Base-by-base conservation (phyloP, 176 grass and related monocot genomes). In the Oryza meyeriana region DNA sequence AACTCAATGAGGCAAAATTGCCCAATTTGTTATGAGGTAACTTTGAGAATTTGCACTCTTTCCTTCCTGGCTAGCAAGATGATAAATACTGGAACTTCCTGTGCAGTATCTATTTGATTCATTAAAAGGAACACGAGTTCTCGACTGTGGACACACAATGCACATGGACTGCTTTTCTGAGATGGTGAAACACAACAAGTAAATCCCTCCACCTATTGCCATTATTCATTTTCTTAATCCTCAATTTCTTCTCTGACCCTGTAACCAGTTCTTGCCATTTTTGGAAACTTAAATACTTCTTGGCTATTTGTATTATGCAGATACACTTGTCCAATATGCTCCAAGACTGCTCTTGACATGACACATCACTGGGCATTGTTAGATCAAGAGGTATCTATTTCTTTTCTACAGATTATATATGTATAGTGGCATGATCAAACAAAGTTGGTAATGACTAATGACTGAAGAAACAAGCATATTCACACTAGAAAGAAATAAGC, bases 91-190 rank as follows among this genome's bases (percentile, higher is more conserved):
- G 16, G 66, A 66, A 88, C 12, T 78, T 68, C 48, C 28, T 66
- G 64, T 87, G 85, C 89, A 99, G 96, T 99, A 99, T 87, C 91
- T 99, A 71, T 99, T 99, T 83, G 96, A 99, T 85, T 99, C 96
- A 31, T 84, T 95, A 69, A 86, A 91, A 93, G 93, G 80, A 24
- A 99, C 89, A 83, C 89, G 80, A 28, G 89, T 99, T 88, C 89
- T 99, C 48, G 62, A 85, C 39, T 99, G 96, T 69, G 96, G 96
- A 72, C 96, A 99, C 77, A 99, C 96, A 14, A 95, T 99, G 80
- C 96, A 99, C 84, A 59, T 39, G 62, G 85, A 93, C n/a, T 99
- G 96, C 79, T 94, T 88, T 79, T 6, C 0, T 61, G 91, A 95
- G 59, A 99, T 99, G 96, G 26, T 94, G 71, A 10, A 70, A 38